These are phyloP conservation scores for Sarocladium oryzae DNA, from an alignment of 2,329 filamentous ascomycete genomes.

Conservation along the genomic window DNA sequence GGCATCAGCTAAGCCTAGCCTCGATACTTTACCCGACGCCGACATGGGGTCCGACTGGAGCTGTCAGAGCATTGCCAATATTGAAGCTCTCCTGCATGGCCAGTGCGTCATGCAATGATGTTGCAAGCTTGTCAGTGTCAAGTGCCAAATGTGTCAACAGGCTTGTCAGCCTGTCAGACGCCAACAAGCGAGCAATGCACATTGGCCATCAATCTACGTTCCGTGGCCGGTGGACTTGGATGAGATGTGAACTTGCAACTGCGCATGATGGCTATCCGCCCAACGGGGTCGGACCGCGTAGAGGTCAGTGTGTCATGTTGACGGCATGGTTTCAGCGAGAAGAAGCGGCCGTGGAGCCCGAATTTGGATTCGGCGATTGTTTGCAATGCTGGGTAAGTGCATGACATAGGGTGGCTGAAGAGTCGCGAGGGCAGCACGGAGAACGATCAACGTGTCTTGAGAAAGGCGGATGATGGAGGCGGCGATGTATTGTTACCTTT, in stretches of 20 bases:
- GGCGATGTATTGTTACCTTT: not conserved
- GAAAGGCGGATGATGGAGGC: not conserved
- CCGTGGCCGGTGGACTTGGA: no score
- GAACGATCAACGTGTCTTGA: not conserved
- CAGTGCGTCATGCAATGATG: not conserved
- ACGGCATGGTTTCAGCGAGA: slow-evolving; percentile 6
- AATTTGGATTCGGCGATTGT: not conserved
- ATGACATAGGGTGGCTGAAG: not conserved
- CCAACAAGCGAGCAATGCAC: slow-evolving; percentile 1
- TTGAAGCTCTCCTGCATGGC: not conserved
- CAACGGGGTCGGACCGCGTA: not conserved
- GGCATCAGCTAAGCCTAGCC: not conserved
- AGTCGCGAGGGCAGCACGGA: not conserved
- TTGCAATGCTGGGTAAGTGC: not conserved
- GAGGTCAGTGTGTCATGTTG: slow-evolving; percentile 1
- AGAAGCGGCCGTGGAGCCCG: not conserved
- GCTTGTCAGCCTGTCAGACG: not conserved
- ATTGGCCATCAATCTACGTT: not conserved
- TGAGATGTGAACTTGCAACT: no score
- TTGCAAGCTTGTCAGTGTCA: not conserved
- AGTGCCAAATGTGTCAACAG: not conserved
- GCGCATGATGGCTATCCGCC: not conserved
- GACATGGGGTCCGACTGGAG: not conserved
- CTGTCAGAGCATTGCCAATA: not conserved
- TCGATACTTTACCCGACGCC: not conserved